phyloP scores from a whole-genome alignment of 805 yeast genomes.

The Saccharomycopsis javanensis region DNA sequence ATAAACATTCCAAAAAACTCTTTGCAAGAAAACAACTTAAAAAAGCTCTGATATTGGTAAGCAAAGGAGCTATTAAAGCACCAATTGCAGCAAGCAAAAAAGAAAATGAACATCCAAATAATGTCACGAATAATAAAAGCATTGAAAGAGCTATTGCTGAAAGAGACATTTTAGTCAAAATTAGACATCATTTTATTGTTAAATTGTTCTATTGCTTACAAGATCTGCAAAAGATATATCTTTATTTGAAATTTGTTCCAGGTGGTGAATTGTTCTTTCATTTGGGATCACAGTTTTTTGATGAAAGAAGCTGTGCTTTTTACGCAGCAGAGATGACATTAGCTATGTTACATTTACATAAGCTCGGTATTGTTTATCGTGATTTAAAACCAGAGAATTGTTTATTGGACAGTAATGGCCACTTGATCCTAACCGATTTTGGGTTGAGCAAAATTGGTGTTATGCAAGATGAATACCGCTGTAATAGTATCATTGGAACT shows the following conservation, averaged over 20 bases:
- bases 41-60: conserved; percentile 68
- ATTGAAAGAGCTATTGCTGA: conserved; percentile 77
- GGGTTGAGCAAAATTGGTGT: conserved; percentile 58
- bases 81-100: conserved; percentile 19
- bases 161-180: conserved; percentile 57
- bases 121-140: conserved; percentile 28
- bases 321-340: conserved; percentile 74
- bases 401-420: conserved; percentile 66
- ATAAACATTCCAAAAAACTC: conserved; percentile 47
- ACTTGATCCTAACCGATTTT: conserved; percentile 75
- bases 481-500: conserved; percentile 60
- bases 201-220: conserved; percentile 77
- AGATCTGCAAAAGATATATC: conserved; percentile 64
- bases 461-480: conserved; percentile 33
- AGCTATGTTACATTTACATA: conserved; percentile 68
- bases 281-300: conserved; percentile 31
- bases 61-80: conserved; percentile 1
- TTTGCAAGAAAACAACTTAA: conserved; percentile 82
- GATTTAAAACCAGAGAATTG: conserved; percentile 90
- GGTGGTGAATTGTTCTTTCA: conserved; percentile 80
- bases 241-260: conserved; percentile 70
- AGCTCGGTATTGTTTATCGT: conserved; percentile 73
- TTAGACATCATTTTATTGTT: conserved; percentile 74
- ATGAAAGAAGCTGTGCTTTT: conserved; percentile 61
- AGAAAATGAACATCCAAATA: conserved; percentile 13